Conservation (phyloP, 2,329 filamentous ascomycete species). For the Lithohypha guttulata region DNA sequence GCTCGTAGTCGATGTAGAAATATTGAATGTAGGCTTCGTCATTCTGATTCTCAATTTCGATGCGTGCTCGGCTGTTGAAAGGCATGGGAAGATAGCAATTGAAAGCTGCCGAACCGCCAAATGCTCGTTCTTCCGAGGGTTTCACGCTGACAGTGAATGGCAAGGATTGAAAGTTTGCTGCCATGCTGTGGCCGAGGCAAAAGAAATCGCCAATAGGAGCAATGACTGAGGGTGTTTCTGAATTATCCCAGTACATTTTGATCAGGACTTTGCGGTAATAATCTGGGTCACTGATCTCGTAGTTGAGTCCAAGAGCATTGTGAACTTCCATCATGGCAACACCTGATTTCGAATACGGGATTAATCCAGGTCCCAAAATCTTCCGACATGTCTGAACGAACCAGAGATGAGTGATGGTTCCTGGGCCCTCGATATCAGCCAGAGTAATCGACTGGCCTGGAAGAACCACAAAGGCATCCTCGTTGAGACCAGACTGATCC, state of each 20-base stretch:
- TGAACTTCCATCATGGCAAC: conserved; percentile 29
- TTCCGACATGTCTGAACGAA: conserved; percentile 28
- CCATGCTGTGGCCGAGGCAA: conserved; percentile 23
- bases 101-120: conserved; percentile 27
- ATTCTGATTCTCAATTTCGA: conserved; percentile 29
- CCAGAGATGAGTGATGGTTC: conserved; percentile 27
- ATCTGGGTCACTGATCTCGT: conserved; percentile 27
- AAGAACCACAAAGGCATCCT: conserved; percentile 26
- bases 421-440: conserved; percentile 26
- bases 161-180: conserved; percentile 28
- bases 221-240: conserved; percentile 25
- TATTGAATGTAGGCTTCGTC: conserved; percentile 28
- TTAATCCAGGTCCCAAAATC: conserved; percentile 26
- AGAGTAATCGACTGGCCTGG: conserved; percentile 25
- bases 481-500: conserved; percentile 26
- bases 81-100: conserved; percentile 28
- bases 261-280: conserved; percentile 29
- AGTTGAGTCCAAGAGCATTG: conserved; percentile 26
- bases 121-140: conserved; percentile 27
- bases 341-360: conserved; percentile 27
- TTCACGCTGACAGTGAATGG: conserved; percentile 28
- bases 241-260: conserved; percentile 30
- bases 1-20: conserved; percentile 30
- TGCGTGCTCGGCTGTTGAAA: conserved; percentile 28
- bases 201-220: conserved; percentile 28